These are phyloP conservation scores for Pseudoturritis turrita DNA, from an alignment of 345 rosid genomes.

Conservation along the genomic window DNA sequence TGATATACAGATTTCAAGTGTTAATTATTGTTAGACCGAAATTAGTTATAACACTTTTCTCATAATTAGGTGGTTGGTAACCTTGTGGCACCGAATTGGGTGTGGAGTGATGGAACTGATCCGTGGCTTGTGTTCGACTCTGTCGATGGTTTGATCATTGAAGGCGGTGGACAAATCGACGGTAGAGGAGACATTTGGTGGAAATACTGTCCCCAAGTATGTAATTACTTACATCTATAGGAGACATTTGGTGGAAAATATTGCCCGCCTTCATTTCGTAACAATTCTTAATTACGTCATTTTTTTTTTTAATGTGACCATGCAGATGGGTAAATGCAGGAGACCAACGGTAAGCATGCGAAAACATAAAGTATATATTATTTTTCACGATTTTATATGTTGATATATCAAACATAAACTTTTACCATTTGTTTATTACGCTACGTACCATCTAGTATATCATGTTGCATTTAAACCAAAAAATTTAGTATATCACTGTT, in stretches of 20 bases:
- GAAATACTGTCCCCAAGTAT: not conserved
- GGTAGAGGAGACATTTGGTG: not conserved
- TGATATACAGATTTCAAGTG: not conserved
- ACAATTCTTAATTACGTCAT: not conserved
- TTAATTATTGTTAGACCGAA: not conserved
- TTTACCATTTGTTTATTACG: not conserved
- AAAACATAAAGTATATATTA: not conserved
- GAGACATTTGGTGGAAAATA: too few species aligned
- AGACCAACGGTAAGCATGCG: not conserved
- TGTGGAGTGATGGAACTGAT: not conserved
- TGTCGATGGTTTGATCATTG: not conserved
- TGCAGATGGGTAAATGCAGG: not conserved
- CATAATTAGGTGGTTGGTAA: not conserved
- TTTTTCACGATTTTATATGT: too few species aligned
- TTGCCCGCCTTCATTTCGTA: not conserved
- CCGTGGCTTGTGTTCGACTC: not conserved
- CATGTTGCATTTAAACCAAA: too few species aligned
- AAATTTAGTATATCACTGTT: too few species aligned
- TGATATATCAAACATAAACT: not conserved
- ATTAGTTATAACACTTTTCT: not conserved
- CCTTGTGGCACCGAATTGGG: not conserved
- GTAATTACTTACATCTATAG: not conserved
- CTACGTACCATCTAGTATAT: not conserved
- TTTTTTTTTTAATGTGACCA: not conserved
- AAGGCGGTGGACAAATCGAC: not conserved